These are phyloP conservation scores for Umbelopsis sp. DNA, from an alignment of 371 early-diverging fungal genomes.

Conservation along the genomic window DNA sequence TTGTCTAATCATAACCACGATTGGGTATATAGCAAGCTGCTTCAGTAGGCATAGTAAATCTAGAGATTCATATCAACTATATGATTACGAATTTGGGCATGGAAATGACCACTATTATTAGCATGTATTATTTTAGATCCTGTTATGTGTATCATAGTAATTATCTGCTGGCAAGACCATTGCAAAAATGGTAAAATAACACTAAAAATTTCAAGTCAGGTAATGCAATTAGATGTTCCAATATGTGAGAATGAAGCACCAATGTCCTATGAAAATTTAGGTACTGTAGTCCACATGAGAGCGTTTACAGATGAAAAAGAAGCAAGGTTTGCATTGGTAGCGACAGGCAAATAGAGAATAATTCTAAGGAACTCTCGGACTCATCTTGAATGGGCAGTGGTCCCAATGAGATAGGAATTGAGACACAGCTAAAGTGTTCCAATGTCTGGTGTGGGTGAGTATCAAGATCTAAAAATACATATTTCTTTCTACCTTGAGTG, in stretches of 20 bases:
- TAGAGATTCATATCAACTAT: conserved; percentile 5
- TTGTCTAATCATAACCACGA: conserved; percentile 27
- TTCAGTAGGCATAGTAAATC: background rate
- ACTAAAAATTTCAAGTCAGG: background rate
- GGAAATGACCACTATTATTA: conserved; percentile 14
- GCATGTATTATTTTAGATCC: background rate
- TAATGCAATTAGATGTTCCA: background rate
- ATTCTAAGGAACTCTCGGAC: background rate
- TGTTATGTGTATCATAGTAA: conserved; percentile 3
- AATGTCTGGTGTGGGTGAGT: too few relatives aligned
- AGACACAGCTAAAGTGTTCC: too few relatives aligned
- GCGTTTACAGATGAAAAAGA: too few relatives aligned
- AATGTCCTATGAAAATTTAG: too few relatives aligned
- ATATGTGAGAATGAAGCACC: too few relatives aligned
- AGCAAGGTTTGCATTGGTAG: too few relatives aligned
- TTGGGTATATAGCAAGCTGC: conserved; percentile 29
- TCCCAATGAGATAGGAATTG: background rate
- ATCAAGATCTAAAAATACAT: too few relatives aligned
- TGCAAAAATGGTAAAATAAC: background rate
- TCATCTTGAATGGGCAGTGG: background rate
- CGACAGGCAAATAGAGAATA: background rate
- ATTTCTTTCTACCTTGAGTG: too few relatives aligned
- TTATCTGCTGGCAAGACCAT: background rate
- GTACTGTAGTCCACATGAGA: too few relatives aligned
- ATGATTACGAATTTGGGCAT: conserved; percentile 15